Conservation (phyloP, 1,284 basidiomycete genomes). For the Trametes pubescens region DNA sequence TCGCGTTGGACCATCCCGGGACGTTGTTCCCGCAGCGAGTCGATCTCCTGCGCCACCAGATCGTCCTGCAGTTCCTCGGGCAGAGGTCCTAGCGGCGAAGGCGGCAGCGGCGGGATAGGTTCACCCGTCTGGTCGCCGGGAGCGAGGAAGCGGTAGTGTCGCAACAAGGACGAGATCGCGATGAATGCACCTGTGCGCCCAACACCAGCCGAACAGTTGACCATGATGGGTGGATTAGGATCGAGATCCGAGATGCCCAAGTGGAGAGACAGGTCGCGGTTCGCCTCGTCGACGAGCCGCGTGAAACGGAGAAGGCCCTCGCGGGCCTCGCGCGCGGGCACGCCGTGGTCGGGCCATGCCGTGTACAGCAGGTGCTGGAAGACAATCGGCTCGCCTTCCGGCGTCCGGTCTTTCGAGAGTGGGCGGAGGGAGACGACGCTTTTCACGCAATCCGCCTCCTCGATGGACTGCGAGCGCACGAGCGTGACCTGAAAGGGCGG, state of each 20-base stretch:
- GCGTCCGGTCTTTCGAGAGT: conserved; percentile 28
- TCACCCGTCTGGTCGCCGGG: conserved; percentile 37
- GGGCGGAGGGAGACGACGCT: conserved; percentile 56
- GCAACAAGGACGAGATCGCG: conserved; percentile 77
- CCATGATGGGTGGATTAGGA: conserved; percentile 78
- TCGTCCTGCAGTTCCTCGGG: conserved; percentile 61
- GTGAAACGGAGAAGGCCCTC: conserved; percentile 67
- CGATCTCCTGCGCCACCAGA: conserved; percentile 75
- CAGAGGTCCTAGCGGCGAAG: conserved; percentile 65
- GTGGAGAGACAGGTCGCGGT: conserved; percentile 54
- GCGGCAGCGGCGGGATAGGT: conserved; percentile 43
- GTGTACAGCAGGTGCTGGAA: conserved; percentile 79
- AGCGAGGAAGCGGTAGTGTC: conserved; percentile 60
- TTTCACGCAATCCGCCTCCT: conserved; percentile 66
- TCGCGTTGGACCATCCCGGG: conserved; percentile 82
- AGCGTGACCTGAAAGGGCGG: conserved; percentile 64
- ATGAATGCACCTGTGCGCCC: conserved; percentile 92
- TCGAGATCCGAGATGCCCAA: conserved; percentile 42
- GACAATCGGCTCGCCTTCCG: conserved; percentile 47
- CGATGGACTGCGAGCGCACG: conserved; percentile 50
- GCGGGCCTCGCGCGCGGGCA: conserved; percentile 66
- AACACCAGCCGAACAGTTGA: conserved; percentile 90
- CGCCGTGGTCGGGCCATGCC: conserved; percentile 87
- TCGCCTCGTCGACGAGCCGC: conserved; percentile 65
- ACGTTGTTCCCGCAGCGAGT: conserved; percentile 81